phyloP scores from a whole-genome alignment of 495 filamentous ascomycete genomes.

The Daldinia caldariorum region DNA sequence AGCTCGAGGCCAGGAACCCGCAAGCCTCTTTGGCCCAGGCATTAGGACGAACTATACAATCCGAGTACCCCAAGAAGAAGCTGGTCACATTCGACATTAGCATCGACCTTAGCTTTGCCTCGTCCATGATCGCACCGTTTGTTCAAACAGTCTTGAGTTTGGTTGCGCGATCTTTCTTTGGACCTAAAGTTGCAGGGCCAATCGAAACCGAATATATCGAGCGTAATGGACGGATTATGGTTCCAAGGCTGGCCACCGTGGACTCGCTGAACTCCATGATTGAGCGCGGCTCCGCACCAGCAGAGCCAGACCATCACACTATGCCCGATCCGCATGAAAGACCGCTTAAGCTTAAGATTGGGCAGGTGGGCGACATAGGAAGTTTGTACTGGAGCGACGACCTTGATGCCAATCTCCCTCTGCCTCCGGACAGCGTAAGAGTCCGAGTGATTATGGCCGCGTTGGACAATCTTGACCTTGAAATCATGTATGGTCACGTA shows the following conservation, averaged over 20 bases:
- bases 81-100: conserved; percentile 44
- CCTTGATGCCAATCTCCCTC: conserved; percentile 15
- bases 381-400: conserved; percentile 34
- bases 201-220: conserved; percentile 47
- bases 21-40: conserved; percentile 34
- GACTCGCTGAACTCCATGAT: conserved; percentile 41
- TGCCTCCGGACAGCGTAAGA: conserved; percentile 21
- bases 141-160: conserved; percentile 58
- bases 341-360: conserved; percentile 34
- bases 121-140: background rate
- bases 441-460: conserved; percentile 20
- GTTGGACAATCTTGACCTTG: conserved; percentile 20
- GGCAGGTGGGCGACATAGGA: conserved; percentile 17
- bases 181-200: conserved; percentile 5
- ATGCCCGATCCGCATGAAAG: conserved; percentile 28
- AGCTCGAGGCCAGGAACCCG: conserved; percentile 36
- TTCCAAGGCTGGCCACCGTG: conserved; percentile 43
- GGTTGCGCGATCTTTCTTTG: conserved; percentile 66
- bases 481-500: conserved; percentile 43
- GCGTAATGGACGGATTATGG: conserved; percentile 34
- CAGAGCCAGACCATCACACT: conserved; percentile 11
- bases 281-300: conserved; percentile 30
- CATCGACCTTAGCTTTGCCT: background rate
- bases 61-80: conserved; percentile 44
- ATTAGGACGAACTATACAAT: conserved; percentile 44